These are phyloP conservation scores for Trametes sp. DNA, from an alignment of 1,284 basidiomycete genomes.

Conservation along the genomic window DNA sequence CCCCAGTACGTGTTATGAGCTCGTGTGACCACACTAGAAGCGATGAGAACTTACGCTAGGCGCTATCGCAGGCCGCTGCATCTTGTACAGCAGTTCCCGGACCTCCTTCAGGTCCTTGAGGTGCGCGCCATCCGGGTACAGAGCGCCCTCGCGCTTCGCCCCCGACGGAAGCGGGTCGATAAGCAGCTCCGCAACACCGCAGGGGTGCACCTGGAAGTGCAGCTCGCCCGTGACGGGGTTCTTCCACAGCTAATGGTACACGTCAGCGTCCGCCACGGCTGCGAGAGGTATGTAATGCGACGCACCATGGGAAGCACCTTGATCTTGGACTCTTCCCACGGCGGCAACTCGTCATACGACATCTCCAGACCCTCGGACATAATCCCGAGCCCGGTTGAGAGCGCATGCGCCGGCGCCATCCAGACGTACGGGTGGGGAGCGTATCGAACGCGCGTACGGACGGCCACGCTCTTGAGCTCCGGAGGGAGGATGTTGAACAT, in stretches of 20 bases:
- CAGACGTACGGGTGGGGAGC: conserved; percentile 85
- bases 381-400: conserved; percentile 81
- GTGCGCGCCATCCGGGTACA: conserved; percentile 80
- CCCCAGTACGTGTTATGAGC: conserved; percentile 1
- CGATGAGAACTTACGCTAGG: conserved; percentile 54
- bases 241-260: conserved; percentile 72
- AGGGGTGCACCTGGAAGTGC: conserved; percentile 83
- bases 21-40: conserved; percentile 10
- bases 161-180: conserved; percentile 69
- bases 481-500: conserved; percentile 87
- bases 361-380: conserved; percentile 80
- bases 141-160: conserved; percentile 56
- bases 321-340: conserved; percentile 75
- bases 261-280: neutral
- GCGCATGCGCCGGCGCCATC: conserved; percentile 81
- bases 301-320: conserved; percentile 76
- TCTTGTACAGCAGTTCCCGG: conserved; percentile 75
- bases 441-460: conserved; percentile 75
- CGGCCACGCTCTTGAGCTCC: conserved; percentile 83
- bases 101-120: conserved; percentile 75
- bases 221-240: conserved; percentile 80
- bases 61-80: conserved; percentile 84
- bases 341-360: conserved; percentile 67
- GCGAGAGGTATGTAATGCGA: conserved; percentile 12
- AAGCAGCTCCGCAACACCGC: conserved; percentile 62